Evolutionary conservation across 192 early-diverging fungal genomes (phyloP).

Genomic region (Allomyces javanicus): DNA sequence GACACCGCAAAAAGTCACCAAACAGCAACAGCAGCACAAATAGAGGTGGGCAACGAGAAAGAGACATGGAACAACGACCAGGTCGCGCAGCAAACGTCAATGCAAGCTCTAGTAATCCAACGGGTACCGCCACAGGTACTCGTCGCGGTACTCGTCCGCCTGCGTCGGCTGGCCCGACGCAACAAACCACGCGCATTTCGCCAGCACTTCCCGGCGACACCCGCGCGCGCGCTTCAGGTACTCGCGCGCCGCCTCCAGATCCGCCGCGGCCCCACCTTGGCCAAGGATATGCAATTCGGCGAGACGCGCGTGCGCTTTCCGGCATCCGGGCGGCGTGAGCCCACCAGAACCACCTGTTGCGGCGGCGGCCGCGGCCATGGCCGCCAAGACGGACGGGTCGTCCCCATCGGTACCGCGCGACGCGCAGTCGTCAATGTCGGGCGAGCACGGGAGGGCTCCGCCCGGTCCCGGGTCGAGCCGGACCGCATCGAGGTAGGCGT

Average conservation of each 20-base stretch:
- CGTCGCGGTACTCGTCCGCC: conserved; percentile 15
- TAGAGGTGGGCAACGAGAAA: no score
- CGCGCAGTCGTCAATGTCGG: not conserved
- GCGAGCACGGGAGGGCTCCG: not conserved
- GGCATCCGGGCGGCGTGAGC: conserved; percentile 11
- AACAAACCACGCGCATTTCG: not conserved
- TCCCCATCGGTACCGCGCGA: no score
- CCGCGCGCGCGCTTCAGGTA: conserved; percentile 8
- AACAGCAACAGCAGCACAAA: no score
- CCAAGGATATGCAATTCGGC: conserved; percentile 15
- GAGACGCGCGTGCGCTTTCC: conserved; percentile 15
- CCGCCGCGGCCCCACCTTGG: conserved; percentile 11
- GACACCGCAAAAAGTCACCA: no score
- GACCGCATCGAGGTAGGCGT: not conserved
- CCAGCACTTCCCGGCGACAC: conserved; percentile 1
- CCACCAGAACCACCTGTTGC: not conserved
- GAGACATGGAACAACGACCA: no score
- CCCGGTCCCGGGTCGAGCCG: not conserved
- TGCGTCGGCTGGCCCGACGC: conserved; percentile 6
- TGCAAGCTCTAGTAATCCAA: conserved; percentile 5
- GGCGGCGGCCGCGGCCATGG: not conserved
- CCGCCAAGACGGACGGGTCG: not conserved
- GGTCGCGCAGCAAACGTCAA: not conserved
- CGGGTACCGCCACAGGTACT: conserved; percentile 23
- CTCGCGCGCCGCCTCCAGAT: conserved; percentile 15